These are phyloP conservation scores for Excoecaria agallocha DNA, from an alignment of 345 rosid genomes.

Conservation along the genomic window DNA sequence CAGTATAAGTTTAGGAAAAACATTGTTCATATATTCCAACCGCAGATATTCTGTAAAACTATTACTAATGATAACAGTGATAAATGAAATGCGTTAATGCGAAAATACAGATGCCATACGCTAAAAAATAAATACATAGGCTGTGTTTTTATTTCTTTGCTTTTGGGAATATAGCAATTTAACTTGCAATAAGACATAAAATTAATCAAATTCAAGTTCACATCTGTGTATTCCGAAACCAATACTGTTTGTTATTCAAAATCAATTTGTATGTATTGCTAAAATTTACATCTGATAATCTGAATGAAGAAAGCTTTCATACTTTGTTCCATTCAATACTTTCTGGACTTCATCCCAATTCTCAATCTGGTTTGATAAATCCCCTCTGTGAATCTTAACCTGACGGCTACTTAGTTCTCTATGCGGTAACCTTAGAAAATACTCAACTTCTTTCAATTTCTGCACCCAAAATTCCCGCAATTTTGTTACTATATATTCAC, in stretches of 20 bases:
- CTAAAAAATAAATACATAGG: no score
- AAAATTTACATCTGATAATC: conserved; percentile 19
- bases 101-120: no score
- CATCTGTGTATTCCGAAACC: no score
- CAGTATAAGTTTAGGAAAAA: no score
- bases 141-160: no score
- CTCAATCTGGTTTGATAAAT: conserved; percentile 25
- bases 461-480: conserved; percentile 7
- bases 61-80: no score
- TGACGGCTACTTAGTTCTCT: conserved; percentile 36
- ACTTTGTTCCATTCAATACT: conserved; percentile 24
- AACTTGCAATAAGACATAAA: no score
- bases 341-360: conserved; percentile 30
- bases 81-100: no score
- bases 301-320: conserved; percentile 27
- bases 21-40: no score
- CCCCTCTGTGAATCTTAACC: conserved; percentile 35
- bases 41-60: no score
- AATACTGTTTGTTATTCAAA: no score
- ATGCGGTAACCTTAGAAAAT: conserved; percentile 33
- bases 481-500: background rate
- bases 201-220: background rate
- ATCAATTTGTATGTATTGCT: background rate
- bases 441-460: conserved; percentile 36
- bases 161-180: no score